Evolutionary conservation across 106 monocot genomes (phyloP), one percentile per base, ranked within the genome.

Genomic region (Dendrobium catenatum): DNA sequence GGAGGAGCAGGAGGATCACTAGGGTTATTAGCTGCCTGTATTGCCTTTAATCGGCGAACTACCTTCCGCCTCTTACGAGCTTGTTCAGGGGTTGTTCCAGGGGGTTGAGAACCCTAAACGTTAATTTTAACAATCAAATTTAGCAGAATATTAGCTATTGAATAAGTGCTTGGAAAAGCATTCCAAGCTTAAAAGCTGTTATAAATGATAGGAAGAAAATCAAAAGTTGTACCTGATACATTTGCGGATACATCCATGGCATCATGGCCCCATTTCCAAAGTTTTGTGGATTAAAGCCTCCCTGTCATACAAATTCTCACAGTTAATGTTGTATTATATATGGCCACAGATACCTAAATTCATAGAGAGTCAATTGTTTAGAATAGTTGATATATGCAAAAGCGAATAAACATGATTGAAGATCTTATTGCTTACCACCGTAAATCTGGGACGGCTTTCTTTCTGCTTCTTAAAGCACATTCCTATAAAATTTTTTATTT

Each of bases 231-330:
- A 91, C 90, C 90, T 91, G 90, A 56, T 70, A 78, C 86, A 88
- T 88, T 55, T 82, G 86, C 40, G 77, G 91, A 86, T 88, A 87
- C 22, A 85, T 77, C 86, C 82, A 86, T 61, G 91, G 88, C 82
- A 91, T 85, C 84, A 85, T 75, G 9, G 84, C 51, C 43, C 88
- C 85, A 81, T 81, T 91, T 59, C 88, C 91, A 85, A 86, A 84
- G 16, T 83, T 68, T 43, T 91, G 86, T 29, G 86, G 88, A 56
- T 91, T 85, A 81, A 86, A 84, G 15, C 88, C 86, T 42, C 88
- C 81, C 91, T 91, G 68, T 18, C 79, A 87, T 26, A 46, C 20
- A 29, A n/a, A 80, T 24, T 66, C 44, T 18, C 26, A 15, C 5
- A 15, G 24, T 31, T 49, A 61, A 49, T 51, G 10, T 51, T 51